Conservation (phyloP, 257 asterid species). For the Solanum medicagineum region DNA sequence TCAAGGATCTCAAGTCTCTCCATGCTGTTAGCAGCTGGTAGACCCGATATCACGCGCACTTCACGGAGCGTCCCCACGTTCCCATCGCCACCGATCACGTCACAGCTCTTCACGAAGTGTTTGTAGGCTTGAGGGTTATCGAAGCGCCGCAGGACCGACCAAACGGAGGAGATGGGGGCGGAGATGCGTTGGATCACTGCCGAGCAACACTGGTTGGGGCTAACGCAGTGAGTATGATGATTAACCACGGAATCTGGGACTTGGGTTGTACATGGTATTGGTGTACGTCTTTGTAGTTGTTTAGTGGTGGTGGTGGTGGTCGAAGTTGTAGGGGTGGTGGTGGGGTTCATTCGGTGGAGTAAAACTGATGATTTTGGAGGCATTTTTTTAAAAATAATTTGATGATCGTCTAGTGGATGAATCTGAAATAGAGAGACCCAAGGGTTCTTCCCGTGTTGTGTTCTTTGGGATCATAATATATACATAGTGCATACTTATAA, state of each 20-base stretch:
- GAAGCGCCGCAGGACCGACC: slow-evolving; percentile 79
- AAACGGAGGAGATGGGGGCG: slow-evolving; percentile 54
- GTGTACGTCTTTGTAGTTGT: slow-evolving; percentile 11
- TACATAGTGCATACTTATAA: not conserved
- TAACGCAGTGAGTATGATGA: slow-evolving; percentile 45
- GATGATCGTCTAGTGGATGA: not conserved
- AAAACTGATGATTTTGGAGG: slow-evolving; percentile 43
- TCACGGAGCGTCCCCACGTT: slow-evolving; percentile 61
- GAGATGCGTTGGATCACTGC: slow-evolving; percentile 59
- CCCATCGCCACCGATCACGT: slow-evolving; percentile 55
- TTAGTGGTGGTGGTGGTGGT: slow-evolving; percentile 23
- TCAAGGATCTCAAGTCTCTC: slow-evolving; percentile 78
- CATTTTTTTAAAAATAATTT: slow-evolving; percentile 18
- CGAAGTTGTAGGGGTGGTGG: slow-evolving; percentile 9
- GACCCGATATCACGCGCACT: slow-evolving; percentile 65
- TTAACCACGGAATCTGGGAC: slow-evolving; percentile 54
- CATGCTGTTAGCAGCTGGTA: slow-evolving; percentile 65
- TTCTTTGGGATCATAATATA: not conserved
- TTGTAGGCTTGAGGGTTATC: slow-evolving; percentile 80
- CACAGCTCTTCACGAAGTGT: slow-evolving; percentile 75
- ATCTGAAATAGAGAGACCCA: not conserved
- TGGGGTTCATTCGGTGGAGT: slow-evolving; percentile 38
- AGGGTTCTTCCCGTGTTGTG: not conserved
- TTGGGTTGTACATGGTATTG: slow-evolving; percentile 6
- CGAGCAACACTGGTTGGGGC: slow-evolving; percentile 76